Evolutionary conservation across 495 filamentous ascomycete species (phyloP), one percentile per base, ranked within the genome.

Genomic region (Cercophora sp.): DNA sequence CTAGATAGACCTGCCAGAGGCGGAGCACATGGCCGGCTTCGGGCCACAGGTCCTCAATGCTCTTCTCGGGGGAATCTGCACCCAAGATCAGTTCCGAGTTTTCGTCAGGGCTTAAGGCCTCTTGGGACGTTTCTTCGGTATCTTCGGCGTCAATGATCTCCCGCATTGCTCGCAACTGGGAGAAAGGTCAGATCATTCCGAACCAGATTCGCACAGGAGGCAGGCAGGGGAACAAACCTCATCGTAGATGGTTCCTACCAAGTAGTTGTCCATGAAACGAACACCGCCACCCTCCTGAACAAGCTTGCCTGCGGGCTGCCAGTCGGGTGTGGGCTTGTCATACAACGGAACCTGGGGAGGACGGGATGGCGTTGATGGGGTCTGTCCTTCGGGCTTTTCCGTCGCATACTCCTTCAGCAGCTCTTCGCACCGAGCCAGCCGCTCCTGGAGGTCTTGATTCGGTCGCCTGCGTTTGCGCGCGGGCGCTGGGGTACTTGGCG

Each of bases 1-100:
- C 78, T 11, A 85, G 74, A 57, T 79, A 88, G 1, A 75, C 75
- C 62, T 88, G 84, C 85, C 86, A 89, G 5, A 90, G 64, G 43
- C 76, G 71, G 57, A 87, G 83, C 16, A 87, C 81, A 43, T 88
- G 84, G 54, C 82, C 71, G 0, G 84, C 69, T 10, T 69, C 65
- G 0, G 86, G 86, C 70, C 88, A 86, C 8, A 86, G 66, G 25
- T 64, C 60, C 59, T 71, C 67, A 13, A 66, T 22, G 31, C 62
- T 63, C 5, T 62, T 46, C 24, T 61, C 51, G 15, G 67, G 55
- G 5, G 48, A 46, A 27, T 66, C 65, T 39, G 47, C 55, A 10
- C 59, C 58, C 19, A 71, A 48, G 22, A 78, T 23, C 20, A 75
- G 40, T n/a, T 67, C 69, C 24, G 65, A 64, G 44, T 73, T 69